Conservation (phyloP, 1,284 basidiomycete species). For the Trametes versicolor region DNA sequence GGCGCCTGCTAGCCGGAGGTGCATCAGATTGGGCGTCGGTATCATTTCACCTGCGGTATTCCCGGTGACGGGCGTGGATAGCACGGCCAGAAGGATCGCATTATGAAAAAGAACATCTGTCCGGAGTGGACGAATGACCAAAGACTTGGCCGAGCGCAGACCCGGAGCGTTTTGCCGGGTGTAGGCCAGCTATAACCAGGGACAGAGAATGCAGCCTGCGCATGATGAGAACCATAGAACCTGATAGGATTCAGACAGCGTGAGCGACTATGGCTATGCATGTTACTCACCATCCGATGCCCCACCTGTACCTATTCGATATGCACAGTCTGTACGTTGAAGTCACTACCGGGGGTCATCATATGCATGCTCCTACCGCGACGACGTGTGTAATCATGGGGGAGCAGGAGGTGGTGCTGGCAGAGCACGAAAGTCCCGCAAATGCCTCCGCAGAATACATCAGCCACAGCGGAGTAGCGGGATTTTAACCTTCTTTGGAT, state of each 20-base stretch:
- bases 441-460: background rate
- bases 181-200: background rate
- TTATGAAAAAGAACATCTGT: background rate
- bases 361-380: no score
- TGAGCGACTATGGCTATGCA: background rate
- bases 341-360: no score
- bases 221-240: background rate
- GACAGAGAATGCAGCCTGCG: background rate
- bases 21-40: background rate
- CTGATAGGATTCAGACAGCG: background rate
- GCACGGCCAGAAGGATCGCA: background rate
- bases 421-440: background rate
- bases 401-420: no score
- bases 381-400: no score
- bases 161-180: background rate
- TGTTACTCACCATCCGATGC: background rate
- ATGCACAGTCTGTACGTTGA: no score
- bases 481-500: background rate
- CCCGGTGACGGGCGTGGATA: background rate
- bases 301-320: background rate
- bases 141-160: background rate
- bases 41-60: background rate
- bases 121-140: background rate
- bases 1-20: background rate
- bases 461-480: background rate